These are phyloP conservation scores for Nephelium lappaceum DNA, from an alignment of 345 rosid species.

Conservation along the genomic window DNA sequence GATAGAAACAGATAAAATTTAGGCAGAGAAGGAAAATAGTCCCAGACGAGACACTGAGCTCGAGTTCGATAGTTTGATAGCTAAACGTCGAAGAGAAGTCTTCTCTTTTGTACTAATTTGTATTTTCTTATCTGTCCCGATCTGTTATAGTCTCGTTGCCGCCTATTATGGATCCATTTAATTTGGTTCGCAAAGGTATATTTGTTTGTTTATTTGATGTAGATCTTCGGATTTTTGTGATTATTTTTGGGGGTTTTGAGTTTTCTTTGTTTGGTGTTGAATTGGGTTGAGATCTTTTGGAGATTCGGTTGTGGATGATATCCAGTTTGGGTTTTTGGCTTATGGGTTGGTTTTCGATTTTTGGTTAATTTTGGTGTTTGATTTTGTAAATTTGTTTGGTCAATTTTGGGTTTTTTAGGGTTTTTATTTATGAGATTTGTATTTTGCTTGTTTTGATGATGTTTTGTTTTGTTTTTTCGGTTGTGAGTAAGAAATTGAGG, in stretches of 20 bases:
- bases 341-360: conserved; percentile 1
- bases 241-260: neutral
- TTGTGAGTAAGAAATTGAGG: neutral
- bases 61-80: conserved; percentile 24
- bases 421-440: conserved; percentile 1
- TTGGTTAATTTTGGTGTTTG: conserved; percentile 4
- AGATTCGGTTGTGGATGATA: conserved; percentile 19
- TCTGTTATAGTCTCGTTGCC: conserved; percentile 30
- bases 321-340: conserved; percentile 5
- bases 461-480: neutral
- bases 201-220: neutral
- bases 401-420: conserved; percentile 14
- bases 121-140: neutral
- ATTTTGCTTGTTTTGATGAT: neutral
- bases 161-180: conserved; percentile 62
- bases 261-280: conserved; percentile 10
- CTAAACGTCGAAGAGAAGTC: neutral
- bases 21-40: no score
- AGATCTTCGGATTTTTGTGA: conserved; percentile 6
- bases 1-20: neutral
- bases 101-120: neutral
- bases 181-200: conserved; percentile 72
- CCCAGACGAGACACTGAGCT: conserved; percentile 22
- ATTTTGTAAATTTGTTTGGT: neutral
- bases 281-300: conserved; percentile 31